phyloP scores from a whole-genome alignment of 495 filamentous ascomycete species.

The Aspergillus asperescens region DNA sequence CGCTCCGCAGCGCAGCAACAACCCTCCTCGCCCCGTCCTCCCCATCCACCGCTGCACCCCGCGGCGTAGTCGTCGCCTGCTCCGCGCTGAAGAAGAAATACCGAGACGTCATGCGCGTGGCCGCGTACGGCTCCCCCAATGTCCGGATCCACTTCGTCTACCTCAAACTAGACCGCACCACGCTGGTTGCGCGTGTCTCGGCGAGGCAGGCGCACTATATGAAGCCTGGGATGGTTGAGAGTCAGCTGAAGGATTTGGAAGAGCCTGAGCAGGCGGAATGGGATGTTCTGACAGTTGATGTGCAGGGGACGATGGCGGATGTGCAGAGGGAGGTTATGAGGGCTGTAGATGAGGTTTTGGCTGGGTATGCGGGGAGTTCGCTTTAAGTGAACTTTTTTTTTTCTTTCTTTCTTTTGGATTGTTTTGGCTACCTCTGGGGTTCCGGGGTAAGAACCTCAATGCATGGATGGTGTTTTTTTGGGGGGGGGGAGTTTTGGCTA shows the following conservation, averaged over 20 bases:
- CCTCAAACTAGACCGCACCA: slow-evolving; percentile 68
- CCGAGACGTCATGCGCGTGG: slow-evolving; percentile 91
- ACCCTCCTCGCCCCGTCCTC: slow-evolving; percentile 44
- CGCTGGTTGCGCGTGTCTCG: slow-evolving; percentile 68
- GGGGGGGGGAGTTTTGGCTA: slow-evolving; percentile 16
- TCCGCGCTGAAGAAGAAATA: slow-evolving; percentile 96
- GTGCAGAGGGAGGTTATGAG: slow-evolving; percentile 62
- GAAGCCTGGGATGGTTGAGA: slow-evolving; percentile 96
- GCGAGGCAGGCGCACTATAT: slow-evolving; percentile 84
- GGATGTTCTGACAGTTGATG: slow-evolving; percentile 82
- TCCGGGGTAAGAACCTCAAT: neutral
- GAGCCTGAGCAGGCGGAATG: slow-evolving; percentile 67
- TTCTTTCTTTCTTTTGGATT: slow-evolving; percentile 16
- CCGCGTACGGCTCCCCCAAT: slow-evolving; percentile 68
- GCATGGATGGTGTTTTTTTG: slow-evolving; percentile 20
- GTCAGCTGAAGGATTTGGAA: slow-evolving; percentile 81
- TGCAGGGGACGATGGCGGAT: slow-evolving; percentile 54
- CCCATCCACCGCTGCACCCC: slow-evolving; percentile 37
- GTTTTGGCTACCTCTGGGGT: neutral
- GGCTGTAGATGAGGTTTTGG: slow-evolving; percentile 42
- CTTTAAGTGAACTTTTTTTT: neutral
- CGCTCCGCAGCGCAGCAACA: slow-evolving; percentile 76
- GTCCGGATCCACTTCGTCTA: slow-evolving; percentile 91
- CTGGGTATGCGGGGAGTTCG: slow-evolving; percentile 25
- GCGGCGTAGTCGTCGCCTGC: slow-evolving; percentile 89